Base-by-base conservation (phyloP, 352 stramenopile species). In the Phytopythium boreale region DNA sequence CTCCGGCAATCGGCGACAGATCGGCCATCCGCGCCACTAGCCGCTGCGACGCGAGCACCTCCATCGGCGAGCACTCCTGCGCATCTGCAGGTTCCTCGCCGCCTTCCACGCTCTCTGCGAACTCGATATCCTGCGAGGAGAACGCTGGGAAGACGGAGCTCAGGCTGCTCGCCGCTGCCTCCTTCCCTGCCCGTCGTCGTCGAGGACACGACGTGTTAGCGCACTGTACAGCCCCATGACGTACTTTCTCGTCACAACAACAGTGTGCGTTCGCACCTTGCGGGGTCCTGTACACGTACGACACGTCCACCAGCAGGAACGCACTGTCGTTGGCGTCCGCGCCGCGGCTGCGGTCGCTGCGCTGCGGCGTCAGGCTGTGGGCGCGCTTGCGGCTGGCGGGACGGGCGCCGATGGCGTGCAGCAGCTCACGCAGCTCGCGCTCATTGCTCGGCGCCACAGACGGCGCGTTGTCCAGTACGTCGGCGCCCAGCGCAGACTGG, bases 241-340 rank as follows among this genome's bases (percentile, higher is more conserved):
- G 24, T n/a, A 4, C 49, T 39, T 24, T 37, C 49, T 17, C 49
- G 3, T 5, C 1, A 5, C 15, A n/a, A 2, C 24, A n/a, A 34
- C 36, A 29, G 8, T 20, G n/a, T n/a, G 36, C 14, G 2, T 39
- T 3, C 51, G 20, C 57, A 57, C 65, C 57, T 57, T 71, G 59
- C 2, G 84, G 82, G 0, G 84, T 93, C 29, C 61, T 71, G 69
- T 92, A 93, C 27, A 90, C 79, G 56, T 92, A 93, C 29, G 84
- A 93, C 14, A 70, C 68, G 43, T 80, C 79, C 29, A 56, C 44
- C 51, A 74, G 57, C 53, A 67, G 39, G n/a, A 59, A 50, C 8
- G 56, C 70, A 34, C 72, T 55, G 19, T 75, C 49, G 14, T 70
- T 67, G 29, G 67, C 61, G 9, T 61, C 58, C 14, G 26, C 26